Percentiles rank a stretch among this genome's conserved stretches.
Conservation (phyloP, 1,284 basidiomycete genomes). For the Pseudomicrostroma phylloplanum region DNA sequence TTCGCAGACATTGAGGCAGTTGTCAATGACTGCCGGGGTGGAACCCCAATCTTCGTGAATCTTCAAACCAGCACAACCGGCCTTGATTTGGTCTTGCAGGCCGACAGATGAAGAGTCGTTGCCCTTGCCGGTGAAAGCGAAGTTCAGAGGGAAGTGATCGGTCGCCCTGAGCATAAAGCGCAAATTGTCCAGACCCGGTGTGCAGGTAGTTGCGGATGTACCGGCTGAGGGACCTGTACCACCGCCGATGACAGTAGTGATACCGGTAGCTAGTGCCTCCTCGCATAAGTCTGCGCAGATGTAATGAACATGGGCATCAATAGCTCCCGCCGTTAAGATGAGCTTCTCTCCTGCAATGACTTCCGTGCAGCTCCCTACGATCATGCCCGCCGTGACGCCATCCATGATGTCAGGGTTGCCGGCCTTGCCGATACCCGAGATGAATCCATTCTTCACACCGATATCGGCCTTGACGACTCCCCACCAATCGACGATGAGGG, state of each 20-base stretch:
- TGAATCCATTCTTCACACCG: constrained; percentile 77
- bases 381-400: constrained; percentile 65
- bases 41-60: constrained; percentile 95
- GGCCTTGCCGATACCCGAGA: constrained; percentile 86
- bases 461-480: constrained; percentile 99
- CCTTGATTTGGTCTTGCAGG: constrained; percentile 74
- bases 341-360: constrained; percentile 91
- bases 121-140: constrained; percentile 70
- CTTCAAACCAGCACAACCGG: constrained; percentile 87
- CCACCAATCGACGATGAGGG: constrained; percentile 86
- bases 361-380: constrained; percentile 36
- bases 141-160: constrained; percentile 83
- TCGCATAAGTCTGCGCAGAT: constrained; percentile 83
- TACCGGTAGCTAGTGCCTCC: constrained; percentile 58
- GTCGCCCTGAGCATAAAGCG: constrained; percentile 57
- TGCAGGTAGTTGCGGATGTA: constrained; percentile 90
- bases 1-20: constrained; percentile 68
- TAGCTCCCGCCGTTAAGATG: constrained; percentile 85
- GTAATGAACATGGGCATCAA: constrained; percentile 67
- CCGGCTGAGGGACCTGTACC: constrained; percentile 82
- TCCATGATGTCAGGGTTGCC: constrained; percentile 95
- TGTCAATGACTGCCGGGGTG: constrained; percentile 74
- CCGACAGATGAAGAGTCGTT: constrained; percentile 72
- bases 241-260: constrained; percentile 53
- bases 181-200: constrained; percentile 56